These are phyloP conservation scores for Helminthosporium solani DNA, from an alignment of 2,329 filamentous ascomycete species.

Conservation along the genomic window DNA sequence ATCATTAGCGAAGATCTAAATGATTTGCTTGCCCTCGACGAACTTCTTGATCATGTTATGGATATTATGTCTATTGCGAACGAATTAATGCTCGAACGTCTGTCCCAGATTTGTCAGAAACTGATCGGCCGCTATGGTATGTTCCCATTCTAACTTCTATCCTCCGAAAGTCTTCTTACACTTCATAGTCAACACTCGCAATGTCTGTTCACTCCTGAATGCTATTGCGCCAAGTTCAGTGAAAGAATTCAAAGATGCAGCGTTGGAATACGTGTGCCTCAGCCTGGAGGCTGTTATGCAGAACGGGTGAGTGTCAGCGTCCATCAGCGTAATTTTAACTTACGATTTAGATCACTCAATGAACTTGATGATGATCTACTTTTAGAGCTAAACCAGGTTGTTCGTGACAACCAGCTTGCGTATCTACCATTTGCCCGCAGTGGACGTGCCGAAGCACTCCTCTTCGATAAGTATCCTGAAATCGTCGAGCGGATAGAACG, in stretches of 20 bases:
- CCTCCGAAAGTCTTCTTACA: not conserved
- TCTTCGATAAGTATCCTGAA: conserved; percentile 65
- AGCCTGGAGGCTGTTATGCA: conserved; percentile 92
- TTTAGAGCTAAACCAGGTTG: conserved; percentile 73
- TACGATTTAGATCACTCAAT: conserved; percentile 63
- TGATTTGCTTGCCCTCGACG: conserved; percentile 59
- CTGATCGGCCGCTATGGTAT: conserved; percentile 74
- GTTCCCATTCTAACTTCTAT: conserved; percentile 19
- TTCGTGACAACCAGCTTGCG: conserved; percentile 78
- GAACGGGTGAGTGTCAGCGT: conserved; percentile 60
- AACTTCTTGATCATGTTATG: conserved; percentile 84
- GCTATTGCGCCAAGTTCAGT: conserved; percentile 82
- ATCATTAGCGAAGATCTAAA: conserved; percentile 62
- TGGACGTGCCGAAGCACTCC: conserved; percentile 65
- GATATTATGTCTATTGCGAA: conserved; percentile 89
- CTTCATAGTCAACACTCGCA: conserved; percentile 55
- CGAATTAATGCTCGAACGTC: conserved; percentile 89
- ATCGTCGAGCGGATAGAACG: conserved; percentile 67
- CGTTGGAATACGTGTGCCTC: conserved; percentile 85
- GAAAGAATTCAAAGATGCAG: conserved; percentile 81
- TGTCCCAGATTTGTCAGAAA: conserved; percentile 87
- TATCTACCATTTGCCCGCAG: conserved; percentile 76
- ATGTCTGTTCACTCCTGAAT: conserved; percentile 82
- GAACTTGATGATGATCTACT: conserved; percentile 84
- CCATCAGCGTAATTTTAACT: conserved; percentile 5